Evolutionary conservation across 192 early-diverging fungal genomes (phyloP), one percentile per base, ranked within the genome.

Genomic region (Rhizophagus sp.): DNA sequence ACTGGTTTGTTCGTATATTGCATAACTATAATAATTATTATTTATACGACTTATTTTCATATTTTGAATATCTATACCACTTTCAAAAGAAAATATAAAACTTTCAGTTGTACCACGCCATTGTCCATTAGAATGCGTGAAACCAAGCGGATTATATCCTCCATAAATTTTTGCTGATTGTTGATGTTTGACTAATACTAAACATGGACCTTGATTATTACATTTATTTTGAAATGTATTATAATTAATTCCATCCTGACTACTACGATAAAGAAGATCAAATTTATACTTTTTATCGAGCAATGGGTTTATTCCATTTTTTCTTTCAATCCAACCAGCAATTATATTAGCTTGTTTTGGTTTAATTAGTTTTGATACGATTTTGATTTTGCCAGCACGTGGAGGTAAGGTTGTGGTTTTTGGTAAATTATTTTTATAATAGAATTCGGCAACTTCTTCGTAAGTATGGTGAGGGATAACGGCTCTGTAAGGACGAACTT

Each of bases 301-400:
- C 1, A 24, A 22, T 15, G 4, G 4, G 1, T 24, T 3, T 39
- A 64, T 63, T 1, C 12, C 75, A 24, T 41, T 36, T 49, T 12
- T 63, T 61, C 30, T 30, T 17, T 61, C 39, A 0, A 76, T 76
- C 62, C 75, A 76, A 41, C 39, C n/a, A 63, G 75, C 75, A 24
- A 63, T 5, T 27, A 63, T 24, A 49, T 4, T 7, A 6, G 62
- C 62, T 44, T n/a, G 50, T 7, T 25, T 76, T 34, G 34, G 34
- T 63, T 61, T 63, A 24, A 63, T 76, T 5, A 76, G 62, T 0
- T 34, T 62, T 2, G 75, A 76, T 36, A 44, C 36, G 4, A 63
- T 61, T 19, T 8, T 4, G 8, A n/a, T 12, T 8, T 24, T 19
- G n/a, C 7, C 22, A 13, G 39, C 2, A 2, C 44, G 44, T 47